These are phyloP conservation scores for Ziziphus jujuba DNA, from an alignment of 306 rosid species.

Conservation along the genomic window DNA sequence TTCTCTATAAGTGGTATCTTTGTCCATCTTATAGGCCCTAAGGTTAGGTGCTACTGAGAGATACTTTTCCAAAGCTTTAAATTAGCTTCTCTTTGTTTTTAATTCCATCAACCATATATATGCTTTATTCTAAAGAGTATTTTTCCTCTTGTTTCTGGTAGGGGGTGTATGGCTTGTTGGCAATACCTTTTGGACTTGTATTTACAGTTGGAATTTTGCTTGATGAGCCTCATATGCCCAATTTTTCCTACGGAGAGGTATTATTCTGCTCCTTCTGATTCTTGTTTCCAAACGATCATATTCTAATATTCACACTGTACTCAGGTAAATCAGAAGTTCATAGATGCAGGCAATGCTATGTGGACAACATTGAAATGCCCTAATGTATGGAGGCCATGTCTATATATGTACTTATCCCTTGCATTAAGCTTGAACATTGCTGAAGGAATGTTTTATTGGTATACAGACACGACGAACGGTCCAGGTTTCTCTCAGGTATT, in stretches of 20 bases:
- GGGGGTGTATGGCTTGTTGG: constrained; percentile 87
- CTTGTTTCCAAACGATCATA: background rate
- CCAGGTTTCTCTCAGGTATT: constrained; percentile 89
- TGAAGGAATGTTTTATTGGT: constrained; percentile 97
- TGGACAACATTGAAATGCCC: constrained; percentile 78
- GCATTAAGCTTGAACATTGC: constrained; percentile 75
- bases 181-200: constrained; percentile 83
- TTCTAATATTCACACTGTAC: constrained; percentile 32
- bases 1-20: constrained; percentile 81
- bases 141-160: constrained; percentile 34
- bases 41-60: constrained; percentile 49
- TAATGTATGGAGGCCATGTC: constrained; percentile 83
- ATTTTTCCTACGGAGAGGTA: constrained; percentile 74
- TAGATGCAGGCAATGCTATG: constrained; percentile 74
- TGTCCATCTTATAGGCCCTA: constrained; percentile 85
- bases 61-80: constrained; percentile 6
- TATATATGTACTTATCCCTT: constrained; percentile 79
- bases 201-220: constrained; percentile 63
- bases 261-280: constrained; percentile 5
- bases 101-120: constrained; percentile 1
- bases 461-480: constrained; percentile 77
- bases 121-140: constrained; percentile 1
- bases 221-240: constrained; percentile 58
- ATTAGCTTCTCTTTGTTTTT: constrained; percentile 5
- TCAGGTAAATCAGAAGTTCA: constrained; percentile 72